phyloP scores from a whole-genome alignment of 2,329 filamentous ascomycete genomes.

The Reticulascus tulasneorum region DNA sequence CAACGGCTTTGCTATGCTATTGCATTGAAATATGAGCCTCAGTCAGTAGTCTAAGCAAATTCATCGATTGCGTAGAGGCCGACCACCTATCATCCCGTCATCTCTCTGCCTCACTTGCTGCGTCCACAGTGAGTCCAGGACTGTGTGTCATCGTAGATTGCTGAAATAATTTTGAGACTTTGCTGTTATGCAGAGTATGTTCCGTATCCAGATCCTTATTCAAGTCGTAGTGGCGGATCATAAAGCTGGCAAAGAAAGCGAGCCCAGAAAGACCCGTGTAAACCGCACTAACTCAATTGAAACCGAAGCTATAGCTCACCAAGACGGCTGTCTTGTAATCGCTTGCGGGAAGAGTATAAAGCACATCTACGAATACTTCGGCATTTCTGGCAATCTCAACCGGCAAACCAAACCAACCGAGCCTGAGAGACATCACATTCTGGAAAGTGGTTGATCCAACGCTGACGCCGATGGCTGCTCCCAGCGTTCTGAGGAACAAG shows the following conservation, averaged over 20 bases:
- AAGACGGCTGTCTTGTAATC: conserved; percentile 11
- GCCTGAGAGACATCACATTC: conserved; percentile 17
- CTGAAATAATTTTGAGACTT: conserved; percentile 7
- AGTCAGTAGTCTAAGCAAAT: no score
- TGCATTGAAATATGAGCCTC: no score
- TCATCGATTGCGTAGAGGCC: no score
- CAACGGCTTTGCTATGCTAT: no score
- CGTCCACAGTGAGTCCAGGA: no score
- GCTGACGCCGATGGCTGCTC: conserved; percentile 16
- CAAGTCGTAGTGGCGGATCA: conserved; percentile 12
- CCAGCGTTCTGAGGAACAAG: conserved; percentile 16
- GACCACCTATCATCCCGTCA: no score
- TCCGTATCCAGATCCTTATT: conserved; percentile 12
- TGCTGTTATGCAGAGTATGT: conserved; percentile 10
- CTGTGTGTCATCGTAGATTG: no score
- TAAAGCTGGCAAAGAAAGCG: conserved; percentile 9
- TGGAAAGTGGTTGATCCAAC: conserved; percentile 17
- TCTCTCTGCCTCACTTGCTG: no score
- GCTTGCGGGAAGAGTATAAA: conserved; percentile 10
- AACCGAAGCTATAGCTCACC: conserved; percentile 11
- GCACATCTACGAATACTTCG: conserved; percentile 9
- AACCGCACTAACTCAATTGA: conserved; percentile 12
- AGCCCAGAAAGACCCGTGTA: conserved; percentile 9
- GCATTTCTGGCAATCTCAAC: conserved; percentile 10
- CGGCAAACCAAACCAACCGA: conserved; percentile 9